Evolutionary conservation across 108 stramenopile species (phyloP), one percentile per base, ranked within the genome.

Genomic region (Nitzschia sp.): DNA sequence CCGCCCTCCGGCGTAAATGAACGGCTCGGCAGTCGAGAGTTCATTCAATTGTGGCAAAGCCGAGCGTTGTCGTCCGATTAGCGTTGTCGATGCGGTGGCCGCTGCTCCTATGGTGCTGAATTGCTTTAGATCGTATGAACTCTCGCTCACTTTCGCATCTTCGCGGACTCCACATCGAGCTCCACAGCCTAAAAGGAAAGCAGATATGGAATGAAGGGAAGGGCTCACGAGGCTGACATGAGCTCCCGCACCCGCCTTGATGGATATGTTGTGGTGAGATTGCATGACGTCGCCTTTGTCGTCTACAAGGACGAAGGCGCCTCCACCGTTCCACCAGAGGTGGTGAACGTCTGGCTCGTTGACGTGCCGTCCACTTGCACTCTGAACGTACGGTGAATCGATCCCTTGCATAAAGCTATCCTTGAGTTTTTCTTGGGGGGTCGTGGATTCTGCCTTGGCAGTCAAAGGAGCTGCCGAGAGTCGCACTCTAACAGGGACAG

Each of bases 311-410:
- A 83, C 89, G 50, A 84, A 93, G 19, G 75, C 73, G 3, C 84
- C 85, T 52, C 77, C 80, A 16, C 84, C 84, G 57, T 85, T 85
- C 89, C 89, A 93, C 84, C 84, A 85, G 26, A 79, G 66, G 59
- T 85, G 76, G 1, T 71, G 69, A 52, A 47, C 73, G 13, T 22
- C 45, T 25, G 50, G 30, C 3, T 38, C 21, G 5, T 62, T 29
- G 45, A 45, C 8, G 16, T 32, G 22, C 8, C 6, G 33, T 2
- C 31, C 23, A 28, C 63, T 66, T 0, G 62, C 55, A 38, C 66
- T 69, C 41, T 79, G 78, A 52, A 79, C 61, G 33, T 73, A 79
- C 1, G 71, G 70, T 0, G 28, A 15, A 15, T 34, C 64, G 23
- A 82, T 33, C 35, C 32, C 44, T 30, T 38, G 47, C 35, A 66